These are phyloP conservation scores for Pueraria montana DNA, from an alignment of 306 rosid species.

Conservation along the genomic window DNA sequence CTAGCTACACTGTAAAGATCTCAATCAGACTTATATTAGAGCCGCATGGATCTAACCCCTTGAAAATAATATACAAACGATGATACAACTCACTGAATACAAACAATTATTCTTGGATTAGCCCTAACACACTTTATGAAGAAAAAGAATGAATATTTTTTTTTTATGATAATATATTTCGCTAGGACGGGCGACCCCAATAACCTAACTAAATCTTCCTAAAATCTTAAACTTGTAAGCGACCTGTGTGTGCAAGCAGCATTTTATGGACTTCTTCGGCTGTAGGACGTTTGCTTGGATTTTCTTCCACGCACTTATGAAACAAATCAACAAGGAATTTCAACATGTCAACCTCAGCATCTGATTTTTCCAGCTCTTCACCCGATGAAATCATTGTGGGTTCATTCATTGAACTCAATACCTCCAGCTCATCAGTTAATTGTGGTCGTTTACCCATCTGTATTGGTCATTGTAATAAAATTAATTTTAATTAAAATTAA, in stretches of 20 bases:
- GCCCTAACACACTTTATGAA: neutral
- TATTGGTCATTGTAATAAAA: conserved; percentile 29
- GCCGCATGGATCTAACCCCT: conserved; percentile 53
- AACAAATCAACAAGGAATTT: conserved; percentile 81
- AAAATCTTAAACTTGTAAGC: conserved; percentile 49
- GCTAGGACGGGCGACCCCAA: conserved; percentile 38
- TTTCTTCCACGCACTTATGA: conserved; percentile 70
- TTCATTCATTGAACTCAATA: conserved; percentile 52
- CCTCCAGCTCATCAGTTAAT: conserved; percentile 75
- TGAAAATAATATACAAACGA: conserved; percentile 37
- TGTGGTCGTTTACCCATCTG: conserved; percentile 79
- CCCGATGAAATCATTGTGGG: conserved; percentile 73
- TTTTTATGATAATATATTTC: conserved; percentile 32
- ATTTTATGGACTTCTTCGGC: conserved; percentile 73
- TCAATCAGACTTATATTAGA: conserved; percentile 41
- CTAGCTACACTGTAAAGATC: conserved; percentile 55
- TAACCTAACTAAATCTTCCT: conserved; percentile 52
- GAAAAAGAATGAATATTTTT: conserved; percentile 39
- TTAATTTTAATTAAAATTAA: too few species aligned
- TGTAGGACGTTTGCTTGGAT: conserved; percentile 77
- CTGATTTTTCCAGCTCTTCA: conserved; percentile 57
- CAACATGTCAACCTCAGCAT: conserved; percentile 51
- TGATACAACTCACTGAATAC: conserved; percentile 35
- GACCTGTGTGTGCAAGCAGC: conserved; percentile 56
- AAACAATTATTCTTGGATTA: conserved; percentile 38